Percentiles rank a stretch among this genome's conserved stretches.
phyloP scores from a whole-genome alignment of 257 asterid genomes.

The Jasminum sambac region DNA sequence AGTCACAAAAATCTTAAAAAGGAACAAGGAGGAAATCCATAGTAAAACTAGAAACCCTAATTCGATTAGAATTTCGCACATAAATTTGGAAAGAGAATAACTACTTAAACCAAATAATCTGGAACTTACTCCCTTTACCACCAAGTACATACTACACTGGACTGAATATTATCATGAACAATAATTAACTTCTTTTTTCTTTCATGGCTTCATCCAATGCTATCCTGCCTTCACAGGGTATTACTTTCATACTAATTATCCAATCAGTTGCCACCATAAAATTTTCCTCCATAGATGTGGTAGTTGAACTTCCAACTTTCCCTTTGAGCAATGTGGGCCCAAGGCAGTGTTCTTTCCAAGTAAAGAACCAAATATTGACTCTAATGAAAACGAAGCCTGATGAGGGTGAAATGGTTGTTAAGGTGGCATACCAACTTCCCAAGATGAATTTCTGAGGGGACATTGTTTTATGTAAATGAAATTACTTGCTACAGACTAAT shows the following conservation, averaged over 20 bases:
- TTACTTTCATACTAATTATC: not conserved
- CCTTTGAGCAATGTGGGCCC: not conserved
- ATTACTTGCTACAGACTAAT: not conserved
- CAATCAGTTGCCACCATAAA: not conserved
- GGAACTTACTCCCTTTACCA: not conserved
- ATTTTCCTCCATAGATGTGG: not conserved
- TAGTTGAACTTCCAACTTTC: not conserved
- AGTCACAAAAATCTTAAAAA: too few species aligned
- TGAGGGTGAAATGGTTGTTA: not conserved
- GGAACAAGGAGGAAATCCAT: too few species aligned
- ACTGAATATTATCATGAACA: not conserved
- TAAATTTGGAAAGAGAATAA: not conserved
- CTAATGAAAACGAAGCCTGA: not conserved
- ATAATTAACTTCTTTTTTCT: not conserved
- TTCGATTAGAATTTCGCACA: not conserved
- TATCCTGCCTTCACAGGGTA: not conserved
- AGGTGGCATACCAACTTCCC: not conserved
- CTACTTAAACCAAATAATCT: not conserved
- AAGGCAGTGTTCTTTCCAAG: not conserved
- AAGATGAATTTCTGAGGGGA: not conserved
- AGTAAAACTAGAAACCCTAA: too few species aligned
- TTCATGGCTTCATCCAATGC: not conserved
- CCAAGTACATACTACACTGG: not conserved
- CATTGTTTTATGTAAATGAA: not conserved
- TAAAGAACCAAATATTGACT: not conserved